phyloP scores from a whole-genome alignment of 306 rosid species.

The Trifolium repens region DNA sequence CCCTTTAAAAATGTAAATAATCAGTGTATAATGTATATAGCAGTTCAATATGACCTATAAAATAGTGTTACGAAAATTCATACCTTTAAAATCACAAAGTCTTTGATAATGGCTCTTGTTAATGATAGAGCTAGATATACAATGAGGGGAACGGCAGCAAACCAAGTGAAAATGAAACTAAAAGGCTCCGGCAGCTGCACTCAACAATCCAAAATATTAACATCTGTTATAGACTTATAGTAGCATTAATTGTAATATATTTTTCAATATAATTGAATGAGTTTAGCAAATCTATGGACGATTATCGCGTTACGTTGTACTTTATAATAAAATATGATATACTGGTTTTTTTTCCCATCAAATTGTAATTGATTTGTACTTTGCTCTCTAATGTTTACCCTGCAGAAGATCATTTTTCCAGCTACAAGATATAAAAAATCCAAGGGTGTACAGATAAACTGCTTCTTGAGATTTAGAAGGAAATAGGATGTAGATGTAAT shows the following conservation, averaged over 20 bases:
- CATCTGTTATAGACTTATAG: constrained; percentile 13
- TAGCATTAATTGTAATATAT: constrained; percentile 4
- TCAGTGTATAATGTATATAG: constrained; percentile 28
- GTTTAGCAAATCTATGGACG: constrained; percentile 1
- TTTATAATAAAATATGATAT: neutral
- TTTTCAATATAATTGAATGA: neutral
- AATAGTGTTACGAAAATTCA: neutral
- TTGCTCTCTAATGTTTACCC: constrained; percentile 11
- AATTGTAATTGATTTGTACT: neutral
- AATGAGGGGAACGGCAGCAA: constrained; percentile 90
- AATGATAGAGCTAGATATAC: constrained; percentile 76
- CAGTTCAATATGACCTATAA: neutral
- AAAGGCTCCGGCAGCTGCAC: constrained; percentile 94
- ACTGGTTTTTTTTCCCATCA: neutral
- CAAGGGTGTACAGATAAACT: constrained; percentile 1
- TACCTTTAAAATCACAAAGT: constrained; percentile 90
- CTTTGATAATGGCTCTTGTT: constrained; percentile 77
- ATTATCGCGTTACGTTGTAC: neutral
- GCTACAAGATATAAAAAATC: constrained; percentile 11
- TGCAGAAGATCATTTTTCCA: neutral
- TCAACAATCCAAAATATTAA: constrained; percentile 37
- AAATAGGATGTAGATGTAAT: neutral
- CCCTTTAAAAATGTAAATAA: constrained; percentile 53
- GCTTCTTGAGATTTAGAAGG: constrained; percentile 25
- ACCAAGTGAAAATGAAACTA: constrained; percentile 96